Evolutionary conservation across 257 asterid species (phyloP).

Genomic region (Solanum infundibuliforme): DNA sequence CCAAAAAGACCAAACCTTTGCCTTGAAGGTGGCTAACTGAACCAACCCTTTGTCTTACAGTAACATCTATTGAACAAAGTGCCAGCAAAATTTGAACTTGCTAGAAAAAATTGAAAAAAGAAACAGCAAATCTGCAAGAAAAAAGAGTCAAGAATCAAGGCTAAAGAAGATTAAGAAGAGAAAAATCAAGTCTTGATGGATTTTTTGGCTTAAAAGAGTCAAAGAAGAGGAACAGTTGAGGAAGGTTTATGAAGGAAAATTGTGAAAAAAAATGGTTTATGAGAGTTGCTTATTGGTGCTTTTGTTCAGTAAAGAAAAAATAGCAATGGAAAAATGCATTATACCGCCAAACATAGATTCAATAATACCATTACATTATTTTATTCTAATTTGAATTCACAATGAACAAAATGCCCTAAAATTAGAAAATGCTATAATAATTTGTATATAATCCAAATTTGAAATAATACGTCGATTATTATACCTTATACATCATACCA

Average conservation of each 20-base stretch:
- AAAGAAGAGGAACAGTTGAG: neutral
- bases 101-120: neutral
- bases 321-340: neutral
- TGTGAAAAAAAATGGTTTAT: neutral
- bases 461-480: neutral
- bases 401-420: neutral
- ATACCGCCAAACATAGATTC: constrained; percentile 1
- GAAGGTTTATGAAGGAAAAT: neutral
- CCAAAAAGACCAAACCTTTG: neutral
- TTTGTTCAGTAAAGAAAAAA: neutral
- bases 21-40: neutral
- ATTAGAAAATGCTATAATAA: neutral
- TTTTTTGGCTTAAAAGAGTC: neutral
- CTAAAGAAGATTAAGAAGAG: neutral
- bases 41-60: neutral
- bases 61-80: neutral
- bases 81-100: neutral
- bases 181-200: neutral
- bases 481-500: no score
- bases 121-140: neutral
- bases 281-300: neutral
- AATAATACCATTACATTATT: neutral
- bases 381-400: neutral
- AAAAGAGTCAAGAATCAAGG: neutral
- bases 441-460: neutral